Percentiles rank a stretch among this genome's conserved stretches.
phyloP scores from a whole-genome alignment of 495 filamentous ascomycete species.

The Tuber calosporum region DNA sequence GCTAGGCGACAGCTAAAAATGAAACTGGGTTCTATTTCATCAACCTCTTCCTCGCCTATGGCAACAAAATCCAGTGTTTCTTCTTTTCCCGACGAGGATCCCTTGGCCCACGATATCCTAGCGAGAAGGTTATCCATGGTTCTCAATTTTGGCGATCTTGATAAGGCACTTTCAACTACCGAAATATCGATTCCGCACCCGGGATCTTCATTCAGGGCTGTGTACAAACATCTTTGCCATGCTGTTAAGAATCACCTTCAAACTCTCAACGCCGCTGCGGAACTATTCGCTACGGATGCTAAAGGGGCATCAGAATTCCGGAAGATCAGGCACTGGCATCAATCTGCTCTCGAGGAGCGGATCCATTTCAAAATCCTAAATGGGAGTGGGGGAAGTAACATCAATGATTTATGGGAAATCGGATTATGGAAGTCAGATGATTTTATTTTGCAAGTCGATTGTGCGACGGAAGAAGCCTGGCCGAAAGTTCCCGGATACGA shows the following conservation, averaged over 20 bases:
- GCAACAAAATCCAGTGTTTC: conserved; percentile 5
- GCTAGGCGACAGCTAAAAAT: conserved; percentile 32
- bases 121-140: conserved; percentile 21
- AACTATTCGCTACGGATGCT: conserved; percentile 25
- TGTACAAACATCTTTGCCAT: conserved; percentile 23
- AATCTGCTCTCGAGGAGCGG: conserved; percentile 19
- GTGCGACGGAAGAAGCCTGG: conserved; percentile 28
- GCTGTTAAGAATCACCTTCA: conserved; percentile 32
- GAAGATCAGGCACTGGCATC: conserved; percentile 30
- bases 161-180: conserved; percentile 21
- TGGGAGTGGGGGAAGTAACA: conserved; percentile 19
- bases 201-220: conserved; percentile 26
- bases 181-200: conserved; percentile 35
- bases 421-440: conserved; percentile 32
- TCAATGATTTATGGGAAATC: conserved; percentile 33
- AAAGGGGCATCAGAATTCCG: conserved; percentile 13
- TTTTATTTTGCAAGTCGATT: conserved; percentile 31
- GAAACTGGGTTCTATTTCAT: background rate
- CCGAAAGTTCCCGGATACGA: conserved; percentile 26
- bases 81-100: conserved; percentile 5
- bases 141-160: conserved; percentile 32
- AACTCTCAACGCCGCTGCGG: conserved; percentile 26
- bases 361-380: conserved; percentile 32
- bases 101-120: background rate
- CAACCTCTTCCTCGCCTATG: background rate